A percentile compares a stretch with the other conserved stretches of the same genome.
Conservation (phyloP, 805 yeast genomes). For the Lachancea sp. region DNA sequence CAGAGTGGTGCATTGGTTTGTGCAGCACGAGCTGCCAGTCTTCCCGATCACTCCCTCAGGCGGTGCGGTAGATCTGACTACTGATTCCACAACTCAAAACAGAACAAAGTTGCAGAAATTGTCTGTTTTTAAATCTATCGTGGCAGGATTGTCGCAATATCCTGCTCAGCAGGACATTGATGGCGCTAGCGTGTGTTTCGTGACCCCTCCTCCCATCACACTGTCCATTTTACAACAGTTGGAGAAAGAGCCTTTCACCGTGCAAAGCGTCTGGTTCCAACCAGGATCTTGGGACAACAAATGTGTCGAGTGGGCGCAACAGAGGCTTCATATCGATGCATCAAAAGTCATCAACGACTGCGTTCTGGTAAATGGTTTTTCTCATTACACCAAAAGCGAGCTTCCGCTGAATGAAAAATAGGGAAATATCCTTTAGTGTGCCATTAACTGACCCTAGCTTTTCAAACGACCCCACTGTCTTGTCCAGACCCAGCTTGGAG, state of each 20-base stretch:
- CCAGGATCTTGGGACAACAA: conserved; percentile 66
- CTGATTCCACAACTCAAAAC: conserved; percentile 52
- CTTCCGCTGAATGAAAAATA: background rate
- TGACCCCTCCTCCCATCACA: conserved; percentile 68
- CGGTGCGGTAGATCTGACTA: conserved; percentile 55
- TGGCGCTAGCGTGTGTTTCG: conserved; percentile 55
- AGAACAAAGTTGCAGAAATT: conserved; percentile 39
- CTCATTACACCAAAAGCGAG: conserved; percentile 29
- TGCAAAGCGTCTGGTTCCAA: conserved; percentile 70
- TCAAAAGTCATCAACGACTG: conserved; percentile 55
- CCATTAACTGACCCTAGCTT: no score
- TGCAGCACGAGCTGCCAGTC: conserved; percentile 25
- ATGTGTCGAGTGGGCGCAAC: conserved; percentile 38
- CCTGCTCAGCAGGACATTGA: conserved; percentile 27
- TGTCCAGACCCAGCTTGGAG: conserved; percentile 17
- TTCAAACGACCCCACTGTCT: conserved; percentile 8
- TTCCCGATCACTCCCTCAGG: conserved; percentile 48
- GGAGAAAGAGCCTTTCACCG: conserved; percentile 15
- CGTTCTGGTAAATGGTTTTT: conserved; percentile 62
- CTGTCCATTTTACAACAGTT: conserved; percentile 39
- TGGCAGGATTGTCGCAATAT: conserved; percentile 21
- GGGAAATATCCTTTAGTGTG: background rate
- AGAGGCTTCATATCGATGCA: conserved; percentile 29
- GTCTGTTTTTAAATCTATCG: conserved; percentile 32
- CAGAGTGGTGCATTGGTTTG: conserved; percentile 35